Evolutionary conservation across 257 asterid species (phyloP), one percentile per base, ranked within the genome.

Genomic region (Nicotiana benthamiana): DNA sequence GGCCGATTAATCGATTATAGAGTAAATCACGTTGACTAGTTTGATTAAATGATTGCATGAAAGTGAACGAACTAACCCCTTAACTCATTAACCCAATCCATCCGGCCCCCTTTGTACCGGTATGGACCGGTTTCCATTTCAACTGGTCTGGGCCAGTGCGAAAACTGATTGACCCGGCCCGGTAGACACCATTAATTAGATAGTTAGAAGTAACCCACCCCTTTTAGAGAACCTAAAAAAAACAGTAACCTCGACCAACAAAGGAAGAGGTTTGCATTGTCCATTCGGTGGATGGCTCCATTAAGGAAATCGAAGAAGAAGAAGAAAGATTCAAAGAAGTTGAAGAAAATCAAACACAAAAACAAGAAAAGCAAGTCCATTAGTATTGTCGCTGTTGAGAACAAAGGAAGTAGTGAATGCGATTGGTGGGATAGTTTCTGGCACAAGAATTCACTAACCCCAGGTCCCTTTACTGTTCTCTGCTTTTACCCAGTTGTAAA

Each of bases 341-440:
- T 89, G 84, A 93, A 89, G 90, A 92, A 82, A 85, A 89, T 79
- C 46, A 92, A 88, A 82, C 86, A 36, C 81, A 92, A 81, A 83
- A 84, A 65, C 75, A 79, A 24, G 62, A 89, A 82, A 80, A 51
- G 88, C 27, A 85, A 80, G 77, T 74, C 32, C 11, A 26, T 63
- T 9, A 83, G 51, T 64, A 28, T 75, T 17, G 86, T 76, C 36
- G 88, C 89, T 43, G 84, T 84, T 8, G 97, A 93, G 79, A 91
- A 84, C 81, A 89, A 80, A 82, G 95, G 94, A 10, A 60, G 89
- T 83, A 54, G 88, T 83, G 97, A 94, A 83, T 89, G 90, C 67
- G 99, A 95, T 81, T 95, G 98, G 97, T 95, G 99, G 99, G 93
- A 90, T 60, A 78, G 90, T 26, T 93, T 92, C 91, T 93, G 92